Base-by-base conservation (phyloP, 2,329 filamentous ascomycete genomes). In the Cladophialophora exuberans region DNA sequence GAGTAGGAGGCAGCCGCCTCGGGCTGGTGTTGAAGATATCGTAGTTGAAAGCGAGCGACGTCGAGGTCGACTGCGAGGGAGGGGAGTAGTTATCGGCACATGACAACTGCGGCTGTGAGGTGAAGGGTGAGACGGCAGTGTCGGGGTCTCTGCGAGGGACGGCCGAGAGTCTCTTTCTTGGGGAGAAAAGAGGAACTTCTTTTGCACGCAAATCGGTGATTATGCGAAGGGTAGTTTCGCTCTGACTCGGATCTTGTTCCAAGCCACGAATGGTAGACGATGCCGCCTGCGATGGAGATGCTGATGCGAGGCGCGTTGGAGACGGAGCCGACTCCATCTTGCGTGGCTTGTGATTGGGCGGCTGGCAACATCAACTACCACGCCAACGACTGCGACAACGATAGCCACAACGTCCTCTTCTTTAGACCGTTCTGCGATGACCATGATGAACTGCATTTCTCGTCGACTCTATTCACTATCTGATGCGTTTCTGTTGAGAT, bases 41-140 rank as follows among this genome's bases (percentile, higher is more conserved):
- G 47, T 49, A 47, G 44, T 56, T 56, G 36, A 58, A 49, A 17
- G 58, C 48, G 36, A 61, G 44, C 33, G 58, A 61, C 22, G 58
- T 58, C 26, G 58, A 56, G 30, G 43, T 55, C 35, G 58, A 58
- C 17, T 58, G 54, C n/a, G n/a, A n/a, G 11, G 44, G 20, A 18
- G 22, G n/a, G 25, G 20, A 10, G 10, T 38, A n/a, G 18, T 53
- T 56, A 61, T 58, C 52, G 30, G 33, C n/a, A 39, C 58, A 58
- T 61, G 36, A 23, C 35, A 30, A 28, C 20, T 17, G 20, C 9
- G 48, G 36, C 10, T 35, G 52, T 20, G n/a, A 22, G 1, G 44
- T 41, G 35, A 17, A 46, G 4, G 51, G 51, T 11, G 44, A 55
- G 17, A 55, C 42, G 33, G 48, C 52, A 35, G 33, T 41, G 38